Evolutionary conservation across 2,329 filamentous ascomycete genomes (phyloP).

Genomic region (Fusarium dimerum): DNA sequence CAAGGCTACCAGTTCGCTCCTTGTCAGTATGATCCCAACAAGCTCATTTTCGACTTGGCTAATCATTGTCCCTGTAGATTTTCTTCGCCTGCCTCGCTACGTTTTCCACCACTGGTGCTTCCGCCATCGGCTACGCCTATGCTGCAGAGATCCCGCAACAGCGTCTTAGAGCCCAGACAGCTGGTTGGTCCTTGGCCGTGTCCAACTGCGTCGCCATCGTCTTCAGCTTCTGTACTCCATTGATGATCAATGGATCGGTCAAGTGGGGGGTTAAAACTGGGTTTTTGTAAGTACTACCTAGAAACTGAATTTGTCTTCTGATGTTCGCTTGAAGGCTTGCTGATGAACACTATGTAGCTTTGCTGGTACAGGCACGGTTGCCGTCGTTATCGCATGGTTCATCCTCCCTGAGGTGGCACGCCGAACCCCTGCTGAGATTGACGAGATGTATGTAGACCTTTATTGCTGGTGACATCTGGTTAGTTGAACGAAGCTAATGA

Average conservation of each 20-base stretch:
- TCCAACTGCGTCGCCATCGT: slow-evolving; percentile 44
- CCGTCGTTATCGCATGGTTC: slow-evolving; percentile 37
- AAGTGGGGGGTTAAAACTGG: slow-evolving; percentile 48
- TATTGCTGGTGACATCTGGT: no score
- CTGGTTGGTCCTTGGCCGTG: slow-evolving; percentile 30
- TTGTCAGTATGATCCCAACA: not conserved
- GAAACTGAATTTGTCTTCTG: no score
- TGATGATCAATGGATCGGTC: slow-evolving; percentile 42
- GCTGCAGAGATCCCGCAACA: slow-evolving; percentile 13
- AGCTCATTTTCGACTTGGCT: no score
- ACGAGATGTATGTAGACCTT: slow-evolving; percentile 37
- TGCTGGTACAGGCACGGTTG: slow-evolving; percentile 34
- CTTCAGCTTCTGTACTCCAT: slow-evolving; percentile 46
- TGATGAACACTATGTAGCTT: slow-evolving; percentile 30
- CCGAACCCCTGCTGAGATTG: slow-evolving; percentile 39
- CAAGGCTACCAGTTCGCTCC: slow-evolving; percentile 13
- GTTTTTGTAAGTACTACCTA: slow-evolving; percentile 41
- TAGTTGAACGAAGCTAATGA: not conserved
- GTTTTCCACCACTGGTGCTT: slow-evolving; percentile 15
- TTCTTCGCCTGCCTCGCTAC: slow-evolving; percentile 17
- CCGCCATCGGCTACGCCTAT: slow-evolving; percentile 15
- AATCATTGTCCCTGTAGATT: no score
- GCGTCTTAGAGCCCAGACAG: slow-evolving; percentile 8
- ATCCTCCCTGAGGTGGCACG: slow-evolving; percentile 38
- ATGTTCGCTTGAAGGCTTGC: no score